phyloP scores from a whole-genome alignment of 352 stramenopile genomes.

The Phytophthora colocasiae region DNA sequence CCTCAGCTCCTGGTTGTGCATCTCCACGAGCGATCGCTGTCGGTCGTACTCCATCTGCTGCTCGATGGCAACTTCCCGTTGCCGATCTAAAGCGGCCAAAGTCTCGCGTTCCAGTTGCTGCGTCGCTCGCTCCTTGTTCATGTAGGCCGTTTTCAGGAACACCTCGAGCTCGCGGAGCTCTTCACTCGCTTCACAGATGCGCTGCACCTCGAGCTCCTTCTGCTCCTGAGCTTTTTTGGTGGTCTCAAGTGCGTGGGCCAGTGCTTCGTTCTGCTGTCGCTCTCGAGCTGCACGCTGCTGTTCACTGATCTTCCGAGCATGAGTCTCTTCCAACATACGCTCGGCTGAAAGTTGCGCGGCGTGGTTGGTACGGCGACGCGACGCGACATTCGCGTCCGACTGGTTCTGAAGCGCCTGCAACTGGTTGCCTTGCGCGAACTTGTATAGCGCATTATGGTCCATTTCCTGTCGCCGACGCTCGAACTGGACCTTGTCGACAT shows the following conservation, averaged over 20 bases:
- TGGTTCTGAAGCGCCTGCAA: constrained; percentile 69
- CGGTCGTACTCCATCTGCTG: constrained; percentile 94
- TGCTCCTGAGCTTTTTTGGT: constrained; percentile 69
- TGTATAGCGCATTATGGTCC: constrained; percentile 59
- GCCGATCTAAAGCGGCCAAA: constrained; percentile 72
- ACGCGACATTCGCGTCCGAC: constrained; percentile 63
- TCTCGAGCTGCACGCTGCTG: constrained; percentile 47
- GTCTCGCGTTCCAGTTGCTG: constrained; percentile 91
- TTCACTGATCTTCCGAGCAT: constrained; percentile 15
- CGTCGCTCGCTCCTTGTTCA: constrained; percentile 93
- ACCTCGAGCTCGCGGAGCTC: constrained; percentile 91
- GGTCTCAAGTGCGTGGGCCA: constrained; percentile 78
- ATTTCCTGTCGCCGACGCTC: constrained; percentile 67
- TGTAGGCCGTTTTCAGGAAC: constrained; percentile 93
- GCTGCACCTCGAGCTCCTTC: constrained; percentile 87
- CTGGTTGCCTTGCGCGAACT: constrained; percentile 66
- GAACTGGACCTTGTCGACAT: constrained; percentile 68
- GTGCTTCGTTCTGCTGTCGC: constrained; percentile 73
- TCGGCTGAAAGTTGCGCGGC: constrained; percentile 73
- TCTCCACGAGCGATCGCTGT: constrained; percentile 77
- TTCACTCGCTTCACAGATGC: constrained; percentile 91
- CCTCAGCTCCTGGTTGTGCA: constrained; percentile 61
- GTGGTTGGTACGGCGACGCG: constrained; percentile 60
- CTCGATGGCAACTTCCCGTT: constrained; percentile 88
- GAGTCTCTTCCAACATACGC: constrained; percentile 68